These are phyloP conservation scores for Arctium minus DNA, from an alignment of 129 eudicot species.

Conservation along the genomic window DNA sequence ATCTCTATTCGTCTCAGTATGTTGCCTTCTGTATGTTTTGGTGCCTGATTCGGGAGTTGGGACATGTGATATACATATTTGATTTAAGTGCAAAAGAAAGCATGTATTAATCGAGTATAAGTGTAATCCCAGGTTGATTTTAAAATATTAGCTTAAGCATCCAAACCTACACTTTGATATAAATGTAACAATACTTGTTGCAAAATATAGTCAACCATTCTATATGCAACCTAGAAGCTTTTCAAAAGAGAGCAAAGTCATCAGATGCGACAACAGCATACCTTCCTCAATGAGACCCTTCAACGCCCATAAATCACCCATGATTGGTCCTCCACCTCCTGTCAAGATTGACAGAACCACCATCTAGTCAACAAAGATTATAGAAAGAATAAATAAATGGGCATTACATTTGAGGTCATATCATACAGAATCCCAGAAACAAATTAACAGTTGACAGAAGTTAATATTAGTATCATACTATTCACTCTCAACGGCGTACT, in stretches of 20 bases:
- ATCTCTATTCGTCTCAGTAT: background rate
- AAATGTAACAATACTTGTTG: background rate
- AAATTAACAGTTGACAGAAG: background rate
- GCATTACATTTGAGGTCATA: background rate
- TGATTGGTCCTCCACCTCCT: constrained; percentile 95
- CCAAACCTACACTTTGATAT: background rate
- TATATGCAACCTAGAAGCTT: constrained; percentile 1
- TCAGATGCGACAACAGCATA: constrained; percentile 16
- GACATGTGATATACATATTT: background rate
- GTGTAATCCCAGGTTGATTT: background rate
- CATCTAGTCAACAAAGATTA: background rate
- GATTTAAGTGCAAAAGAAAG: background rate
- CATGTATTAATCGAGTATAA: background rate
- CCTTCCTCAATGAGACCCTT: constrained; percentile 97
- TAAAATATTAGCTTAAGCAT: constrained; percentile 5
- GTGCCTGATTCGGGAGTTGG: background rate
- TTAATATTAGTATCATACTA: background rate
- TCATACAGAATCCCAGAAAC: constrained; percentile 10
- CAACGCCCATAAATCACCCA: constrained; percentile 98
- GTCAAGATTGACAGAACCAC: constrained; percentile 22
- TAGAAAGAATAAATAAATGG: background rate
- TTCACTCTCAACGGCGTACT: background rate
- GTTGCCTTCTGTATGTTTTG: background rate
- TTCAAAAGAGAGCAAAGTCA: background rate
- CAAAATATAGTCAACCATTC: background rate